Evolutionary conservation across 495 filamentous ascomycete genomes (phyloP).

Genomic region (Hypomontagnella submonticulosa): DNA sequence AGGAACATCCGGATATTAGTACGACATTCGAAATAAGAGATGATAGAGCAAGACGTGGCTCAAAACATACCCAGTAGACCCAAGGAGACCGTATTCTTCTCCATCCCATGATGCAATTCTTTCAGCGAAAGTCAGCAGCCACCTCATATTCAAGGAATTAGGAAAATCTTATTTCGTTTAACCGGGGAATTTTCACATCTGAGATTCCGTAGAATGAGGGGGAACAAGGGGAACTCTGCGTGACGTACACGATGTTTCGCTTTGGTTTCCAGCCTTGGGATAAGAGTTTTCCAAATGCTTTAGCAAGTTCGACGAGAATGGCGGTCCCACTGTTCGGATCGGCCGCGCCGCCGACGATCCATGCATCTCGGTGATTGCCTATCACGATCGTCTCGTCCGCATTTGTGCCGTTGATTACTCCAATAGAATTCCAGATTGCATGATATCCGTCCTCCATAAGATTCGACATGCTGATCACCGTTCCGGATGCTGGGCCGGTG

Average conservation of each 20-base stretch:
- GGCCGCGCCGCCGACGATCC: conserved; percentile 82
- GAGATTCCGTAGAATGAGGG: too few relatives aligned
- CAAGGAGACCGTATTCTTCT: conserved; percentile 82
- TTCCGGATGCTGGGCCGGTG: conserved; percentile 79
- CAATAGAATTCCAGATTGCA: conserved; percentile 89
- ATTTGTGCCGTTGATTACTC: conserved; percentile 83
- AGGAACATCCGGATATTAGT: background rate
- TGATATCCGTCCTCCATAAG: conserved; percentile 83
- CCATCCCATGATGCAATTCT: conserved; percentile 76
- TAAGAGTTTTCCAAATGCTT: conserved; percentile 78
- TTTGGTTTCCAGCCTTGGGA: conserved; percentile 82
- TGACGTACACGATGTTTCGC: conserved; percentile 82
- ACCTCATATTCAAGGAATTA: too few relatives aligned
- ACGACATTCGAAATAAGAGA: background rate
- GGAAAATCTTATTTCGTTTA: too few relatives aligned
- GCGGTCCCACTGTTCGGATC: conserved; percentile 86
- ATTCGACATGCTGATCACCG: conserved; percentile 79
- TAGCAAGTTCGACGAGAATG: conserved; percentile 80
- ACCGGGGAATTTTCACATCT: too few relatives aligned
- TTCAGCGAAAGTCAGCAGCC: too few relatives aligned
- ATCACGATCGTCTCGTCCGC: conserved; percentile 80
- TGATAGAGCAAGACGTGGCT: background rate
- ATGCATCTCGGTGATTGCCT: conserved; percentile 90
- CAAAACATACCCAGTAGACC: conserved; percentile 69
- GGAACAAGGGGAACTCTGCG: background rate